A percentile compares a stretch with the other conserved stretches of the same genome.
Conservation (phyloP, 805 yeast species). For the Scheffersomyces stipitis region DNA sequence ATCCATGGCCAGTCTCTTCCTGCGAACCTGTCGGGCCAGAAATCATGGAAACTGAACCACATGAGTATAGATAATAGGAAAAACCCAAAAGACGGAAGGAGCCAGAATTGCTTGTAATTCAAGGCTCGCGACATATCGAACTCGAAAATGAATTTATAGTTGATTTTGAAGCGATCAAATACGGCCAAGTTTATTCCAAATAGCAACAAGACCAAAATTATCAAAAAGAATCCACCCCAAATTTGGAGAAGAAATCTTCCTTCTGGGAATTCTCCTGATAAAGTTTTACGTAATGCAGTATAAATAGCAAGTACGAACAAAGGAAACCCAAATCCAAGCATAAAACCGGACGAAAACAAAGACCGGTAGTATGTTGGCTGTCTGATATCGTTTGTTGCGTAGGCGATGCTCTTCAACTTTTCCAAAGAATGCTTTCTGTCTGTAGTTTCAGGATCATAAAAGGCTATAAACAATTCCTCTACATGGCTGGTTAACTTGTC, state of each 20-base stretch:
- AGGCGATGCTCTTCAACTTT: slow-evolving; percentile 51
- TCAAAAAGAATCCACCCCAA: slow-evolving; percentile 87
- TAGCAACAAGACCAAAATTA: slow-evolving; percentile 57
- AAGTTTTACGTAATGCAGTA: slow-evolving; percentile 45
- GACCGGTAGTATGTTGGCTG: slow-evolving; percentile 36
- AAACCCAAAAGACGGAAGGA: slow-evolving; percentile 61
- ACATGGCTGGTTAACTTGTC: slow-evolving; percentile 61
- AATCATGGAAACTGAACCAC: slow-evolving; percentile 75
- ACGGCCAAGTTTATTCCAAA: slow-evolving; percentile 69
- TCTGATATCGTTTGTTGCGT: slow-evolving; percentile 30
- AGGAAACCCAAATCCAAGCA: slow-evolving; percentile 71
- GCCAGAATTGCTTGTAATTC: slow-evolving; percentile 63
- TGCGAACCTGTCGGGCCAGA: slow-evolving; percentile 59
- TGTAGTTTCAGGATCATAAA: slow-evolving; percentile 51
- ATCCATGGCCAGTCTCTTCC: slow-evolving; percentile 81
- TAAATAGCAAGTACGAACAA: slow-evolving; percentile 60
- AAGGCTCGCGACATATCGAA: slow-evolving; percentile 68
- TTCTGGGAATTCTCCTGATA: slow-evolving; percentile 46
- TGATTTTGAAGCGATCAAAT: slow-evolving; percentile 75
- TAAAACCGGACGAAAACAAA: slow-evolving; percentile 63
- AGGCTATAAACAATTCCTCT: slow-evolving; percentile 65
- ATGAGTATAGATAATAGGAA: slow-evolving; percentile 58
- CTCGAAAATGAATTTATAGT: slow-evolving; percentile 91
- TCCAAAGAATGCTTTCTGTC: slow-evolving; percentile 71
- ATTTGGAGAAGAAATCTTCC: slow-evolving; percentile 70